Evolutionary conservation across 352 stramenopile genomes (phyloP).

Genomic region (Elongisporangium prolatum): DNA sequence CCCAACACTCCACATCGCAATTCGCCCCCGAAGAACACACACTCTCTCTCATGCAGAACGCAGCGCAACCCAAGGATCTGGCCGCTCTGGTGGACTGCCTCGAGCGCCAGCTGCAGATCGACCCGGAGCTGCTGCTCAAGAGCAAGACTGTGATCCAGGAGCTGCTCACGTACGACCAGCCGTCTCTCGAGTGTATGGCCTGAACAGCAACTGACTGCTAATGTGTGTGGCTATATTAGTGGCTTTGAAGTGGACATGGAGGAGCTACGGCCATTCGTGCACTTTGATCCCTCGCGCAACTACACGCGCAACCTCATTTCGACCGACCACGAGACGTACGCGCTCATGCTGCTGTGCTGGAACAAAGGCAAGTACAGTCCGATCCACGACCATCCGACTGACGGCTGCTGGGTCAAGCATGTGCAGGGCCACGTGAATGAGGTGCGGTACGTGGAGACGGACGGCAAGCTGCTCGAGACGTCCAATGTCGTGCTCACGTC

Average conservation of each 20-base stretch:
- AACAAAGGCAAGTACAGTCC: constrained; percentile 86
- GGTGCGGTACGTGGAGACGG: constrained; percentile 74
- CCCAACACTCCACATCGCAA: background rate
- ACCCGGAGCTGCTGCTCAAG: constrained; percentile 54
- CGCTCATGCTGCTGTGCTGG: constrained; percentile 94
- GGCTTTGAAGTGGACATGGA: constrained; percentile 43
- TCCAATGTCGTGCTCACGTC: constrained; percentile 52
- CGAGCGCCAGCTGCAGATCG: constrained; percentile 38
- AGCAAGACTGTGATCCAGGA: constrained; percentile 48
- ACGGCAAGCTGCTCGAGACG: constrained; percentile 45
- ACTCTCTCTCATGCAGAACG: constrained; percentile 18
- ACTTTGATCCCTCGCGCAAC: constrained; percentile 80
- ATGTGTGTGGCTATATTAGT: constrained; percentile 14
- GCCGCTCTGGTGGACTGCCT: constrained; percentile 47
- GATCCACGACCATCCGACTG: constrained; percentile 92
- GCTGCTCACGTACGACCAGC: constrained; percentile 41
- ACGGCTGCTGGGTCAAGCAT: constrained; percentile 90
- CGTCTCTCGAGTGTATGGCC: no score
- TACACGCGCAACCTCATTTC: constrained; percentile 95
- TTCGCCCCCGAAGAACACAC: background rate
- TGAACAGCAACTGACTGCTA: background rate
- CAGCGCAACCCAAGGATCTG: constrained; percentile 20
- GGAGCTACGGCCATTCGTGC: constrained; percentile 69
- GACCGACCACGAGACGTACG: constrained; percentile 90
- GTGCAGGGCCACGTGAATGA: constrained; percentile 87